Evolutionary conservation across 257 asterid genomes (phyloP).

Genomic region (Solanum ossicruentum): DNA sequence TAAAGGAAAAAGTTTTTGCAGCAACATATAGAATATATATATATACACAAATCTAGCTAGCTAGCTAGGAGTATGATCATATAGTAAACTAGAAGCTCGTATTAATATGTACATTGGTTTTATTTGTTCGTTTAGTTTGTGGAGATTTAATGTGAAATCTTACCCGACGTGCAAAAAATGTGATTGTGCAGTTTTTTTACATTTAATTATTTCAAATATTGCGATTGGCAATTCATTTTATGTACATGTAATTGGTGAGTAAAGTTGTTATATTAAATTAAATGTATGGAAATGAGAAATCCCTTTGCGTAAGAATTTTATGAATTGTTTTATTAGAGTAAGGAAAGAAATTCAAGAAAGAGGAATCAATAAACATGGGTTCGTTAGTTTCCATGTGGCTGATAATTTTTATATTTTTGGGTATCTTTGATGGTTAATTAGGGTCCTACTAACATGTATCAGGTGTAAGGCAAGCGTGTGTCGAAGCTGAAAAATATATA

Average conservation of each 20-base stretch:
- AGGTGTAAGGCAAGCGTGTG: conserved; percentile 1
- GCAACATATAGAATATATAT: not conserved
- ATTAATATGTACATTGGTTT: conserved; percentile 1
- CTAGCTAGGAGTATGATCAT: not conserved
- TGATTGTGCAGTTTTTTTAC: not conserved
- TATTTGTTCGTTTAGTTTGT: not conserved
- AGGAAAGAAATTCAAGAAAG: not conserved
- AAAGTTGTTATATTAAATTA: not conserved
- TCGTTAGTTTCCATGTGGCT: conserved; percentile 39
- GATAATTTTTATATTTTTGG: not conserved
- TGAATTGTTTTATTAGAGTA: not conserved
- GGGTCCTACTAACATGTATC: conserved; percentile 67
- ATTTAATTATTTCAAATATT: not conserved
- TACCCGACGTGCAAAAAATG: not conserved
- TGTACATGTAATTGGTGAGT: not conserved
- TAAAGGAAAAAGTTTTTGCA: not conserved
- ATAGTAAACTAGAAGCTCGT: not conserved
- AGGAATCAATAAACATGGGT: conserved; percentile 38
- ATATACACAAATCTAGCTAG: not conserved
- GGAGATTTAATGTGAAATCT: not conserved
- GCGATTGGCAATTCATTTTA: not conserved
- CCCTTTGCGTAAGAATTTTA: not conserved
- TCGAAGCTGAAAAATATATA: not conserved
- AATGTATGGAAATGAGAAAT: not conserved
- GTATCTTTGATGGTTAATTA: conserved; percentile 16